phyloP scores from a whole-genome alignment of 306 rosid species.

The Cucumis melo region DNA sequence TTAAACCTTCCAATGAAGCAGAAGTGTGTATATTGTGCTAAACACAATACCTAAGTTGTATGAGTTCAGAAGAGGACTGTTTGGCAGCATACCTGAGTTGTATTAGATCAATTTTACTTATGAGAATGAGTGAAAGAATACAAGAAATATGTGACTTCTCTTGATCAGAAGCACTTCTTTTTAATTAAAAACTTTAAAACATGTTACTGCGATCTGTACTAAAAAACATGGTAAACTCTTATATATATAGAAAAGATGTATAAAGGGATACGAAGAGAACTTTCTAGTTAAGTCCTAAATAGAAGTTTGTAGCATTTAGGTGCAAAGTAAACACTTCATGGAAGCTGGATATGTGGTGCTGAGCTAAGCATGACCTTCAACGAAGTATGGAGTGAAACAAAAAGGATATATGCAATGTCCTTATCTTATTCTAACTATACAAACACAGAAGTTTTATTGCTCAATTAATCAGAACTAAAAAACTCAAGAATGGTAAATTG shows the following conservation, averaged over 20 bases:
- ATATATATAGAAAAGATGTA: neutral
- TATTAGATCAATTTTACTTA: neutral
- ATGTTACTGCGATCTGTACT: neutral
- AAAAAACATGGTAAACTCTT: neutral
- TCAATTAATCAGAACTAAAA: neutral
- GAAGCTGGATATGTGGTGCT: neutral
- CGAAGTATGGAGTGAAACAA: neutral
- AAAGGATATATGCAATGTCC: neutral
- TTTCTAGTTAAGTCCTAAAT: neutral
- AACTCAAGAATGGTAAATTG: neutral
- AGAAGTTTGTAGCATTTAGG: neutral
- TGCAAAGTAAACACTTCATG: neutral
- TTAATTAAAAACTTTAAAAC: neutral
- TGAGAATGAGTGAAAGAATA: neutral
- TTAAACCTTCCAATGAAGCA: neutral
- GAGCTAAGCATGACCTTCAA: neutral
- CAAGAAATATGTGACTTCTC: neutral
- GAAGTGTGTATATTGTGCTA: neutral
- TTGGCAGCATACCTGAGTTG: neutral
- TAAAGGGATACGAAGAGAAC: neutral
- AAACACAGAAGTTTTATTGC: neutral
- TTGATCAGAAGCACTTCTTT: neutral
- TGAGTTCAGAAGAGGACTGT: neutral
- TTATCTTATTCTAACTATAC: neutral
- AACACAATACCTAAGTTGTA: neutral